Base-by-base conservation (phyloP, 2,329 filamentous ascomycete species). In the Cadophora sp. region DNA sequence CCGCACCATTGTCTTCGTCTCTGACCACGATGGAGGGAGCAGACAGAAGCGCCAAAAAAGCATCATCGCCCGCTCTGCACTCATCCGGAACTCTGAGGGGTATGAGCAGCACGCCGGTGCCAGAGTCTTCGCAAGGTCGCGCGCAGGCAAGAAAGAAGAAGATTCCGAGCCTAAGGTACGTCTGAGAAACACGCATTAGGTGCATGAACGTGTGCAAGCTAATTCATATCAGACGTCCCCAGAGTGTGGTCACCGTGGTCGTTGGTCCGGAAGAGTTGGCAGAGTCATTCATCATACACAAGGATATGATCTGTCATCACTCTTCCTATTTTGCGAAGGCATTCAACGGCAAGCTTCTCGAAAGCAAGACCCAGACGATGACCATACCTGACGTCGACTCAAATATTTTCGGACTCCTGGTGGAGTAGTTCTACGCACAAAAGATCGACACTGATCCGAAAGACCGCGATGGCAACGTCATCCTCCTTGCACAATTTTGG, bases 281-380 rank as follows among this genome's bases (percentile, higher is more conserved):
- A 29, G 62, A 64, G 26, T 22, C 34, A 7, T 71, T 69, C 31
- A 48, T 26, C 7, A 27, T 72, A 0, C 69, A 71, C 19, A 66
- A 69, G 24, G 48, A 65, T 3, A 53, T 72, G 16, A 53, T 68
- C 16, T 68, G 69, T 48, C 37, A 65, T 43, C 51, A 68, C 14
- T 72, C 69, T 0, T 40, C 61, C 0, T 67, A 69, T 55, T 68
- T 72, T 29, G 29, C 46, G 1, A 58, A 56, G 4, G 65, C 67
- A 0, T 69, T 71, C 56, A 65, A 67, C n/a, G 12, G 65, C 8
- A n/a, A 37, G 0, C 58, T 66, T 58, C 2, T 61, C 1, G 58
- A 69, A 46, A 64, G 63, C 7, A 19, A 65, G 26, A 58, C 48
- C 1, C 65, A 68, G 51, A 53, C 43, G 3, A 68, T 68, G 22